Conservation (phyloP, 73 alveolate species). For the Uronychia binucleata region DNA sequence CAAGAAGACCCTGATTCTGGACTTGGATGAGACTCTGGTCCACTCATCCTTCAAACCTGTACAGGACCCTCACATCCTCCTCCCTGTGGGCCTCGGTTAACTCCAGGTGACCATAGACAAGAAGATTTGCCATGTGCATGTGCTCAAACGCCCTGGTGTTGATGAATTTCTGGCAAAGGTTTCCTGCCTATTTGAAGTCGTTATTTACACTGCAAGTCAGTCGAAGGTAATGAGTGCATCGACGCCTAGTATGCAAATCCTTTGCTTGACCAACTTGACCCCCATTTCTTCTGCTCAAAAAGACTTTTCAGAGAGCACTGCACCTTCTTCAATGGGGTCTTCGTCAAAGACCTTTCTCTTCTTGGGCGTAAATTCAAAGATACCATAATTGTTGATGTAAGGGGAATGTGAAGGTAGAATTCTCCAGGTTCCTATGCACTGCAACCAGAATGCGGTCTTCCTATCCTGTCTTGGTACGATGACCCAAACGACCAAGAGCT, state of each 20-base stretch:
- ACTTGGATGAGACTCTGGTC: slow-evolving; percentile 61
- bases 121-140: slow-evolving; percentile 35
- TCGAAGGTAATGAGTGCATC: background rate
- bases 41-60: slow-evolving; percentile 59
- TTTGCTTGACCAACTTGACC: slow-evolving; percentile 79
- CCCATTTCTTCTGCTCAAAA: slow-evolving; percentile 49
- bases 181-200: slow-evolving; percentile 33
- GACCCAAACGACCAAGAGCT: slow-evolving; percentile 46
- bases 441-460: slow-evolving; percentile 76
- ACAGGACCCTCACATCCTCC: slow-evolving; percentile 32
- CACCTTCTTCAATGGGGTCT: slow-evolving; percentile 68
- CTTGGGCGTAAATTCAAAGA: slow-evolving; percentile 78
- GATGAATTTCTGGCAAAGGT: slow-evolving; percentile 35
- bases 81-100: slow-evolving; percentile 21
- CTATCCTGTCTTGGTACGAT: slow-evolving; percentile 63
- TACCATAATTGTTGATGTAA: slow-evolving; percentile 68
- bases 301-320: slow-evolving; percentile 83
- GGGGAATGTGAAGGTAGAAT: slow-evolving; percentile 4
- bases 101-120: slow-evolving; percentile 50
- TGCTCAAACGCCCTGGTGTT: slow-evolving; percentile 45
- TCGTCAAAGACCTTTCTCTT: slow-evolving; percentile 72
- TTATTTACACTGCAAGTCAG: slow-evolving; percentile 43
- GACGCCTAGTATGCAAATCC: slow-evolving; percentile 77
- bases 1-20: slow-evolving; percentile 54
- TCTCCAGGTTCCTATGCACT: slow-evolving; percentile 71